Evolutionary conservation across 257 asterid genomes (phyloP), one percentile per base, ranked within the genome.

Genomic region (Gentiana dahurica): DNA sequence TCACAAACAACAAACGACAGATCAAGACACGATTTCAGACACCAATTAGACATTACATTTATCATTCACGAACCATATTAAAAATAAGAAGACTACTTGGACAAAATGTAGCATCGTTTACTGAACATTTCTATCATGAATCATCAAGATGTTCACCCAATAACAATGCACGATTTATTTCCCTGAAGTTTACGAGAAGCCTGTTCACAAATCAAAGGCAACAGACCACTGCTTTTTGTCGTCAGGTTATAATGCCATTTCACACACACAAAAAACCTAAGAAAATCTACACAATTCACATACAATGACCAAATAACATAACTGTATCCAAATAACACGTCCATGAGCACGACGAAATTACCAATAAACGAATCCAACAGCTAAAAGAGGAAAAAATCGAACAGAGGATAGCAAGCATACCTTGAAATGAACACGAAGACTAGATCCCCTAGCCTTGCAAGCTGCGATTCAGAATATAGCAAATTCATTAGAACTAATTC

Each of bases 391-490:
- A 11, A 12, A 3, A 1, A 33, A 32, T 10, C 2, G 37, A 3
- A 11, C 8, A 0, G 6, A 2, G 4, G 38, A 24, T 11, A n/a
- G 32, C 34, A 4, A 34, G 64, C 3, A 34, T 59, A 81, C 95
- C 86, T 83, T 79, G 73, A 83, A 81, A 66, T 86, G 88, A 65
- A 81, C 91, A 49, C 94, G 76, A 39, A 86, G 80, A 66, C 74
- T 77, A 36, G 87, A 68, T 44, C 91, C 89, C 69, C 92, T 78
- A 8, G 87, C 92, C 68, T 86, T 79, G 75, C 95, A 86, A 55
- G 95, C 95, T 86, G 88, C 73, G 24, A 69, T 15, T 36, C 15
- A 12, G 36, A 7, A 37, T 13, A 3, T 6, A 53, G 53, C 9
- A 2, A 8, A 9, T 5, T 34, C 0, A n/a, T 24, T 24, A 4